phyloP scores from a whole-genome alignment of 2,329 filamentous ascomycete species.

The Rhynchosporium secalis region DNA sequence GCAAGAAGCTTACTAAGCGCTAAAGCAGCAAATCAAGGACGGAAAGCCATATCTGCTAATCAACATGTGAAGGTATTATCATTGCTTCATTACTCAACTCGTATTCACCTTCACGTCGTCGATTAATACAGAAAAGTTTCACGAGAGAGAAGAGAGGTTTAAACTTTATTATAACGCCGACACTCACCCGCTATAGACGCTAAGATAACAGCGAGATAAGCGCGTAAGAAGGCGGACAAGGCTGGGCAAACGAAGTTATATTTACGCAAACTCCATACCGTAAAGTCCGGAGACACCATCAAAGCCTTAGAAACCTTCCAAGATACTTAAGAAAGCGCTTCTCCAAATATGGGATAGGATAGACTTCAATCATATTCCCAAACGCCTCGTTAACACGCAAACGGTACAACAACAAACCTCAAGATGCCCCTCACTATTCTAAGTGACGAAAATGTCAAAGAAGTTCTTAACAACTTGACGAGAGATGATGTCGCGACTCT shows the following conservation, averaged over 20 bases:
- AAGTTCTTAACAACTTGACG: constrained; percentile 54
- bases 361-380: neutral
- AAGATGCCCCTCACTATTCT: constrained; percentile 60
- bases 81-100: neutral
- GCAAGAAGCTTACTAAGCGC: neutral
- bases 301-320: neutral
- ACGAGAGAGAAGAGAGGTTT: neutral
- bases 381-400: neutral
- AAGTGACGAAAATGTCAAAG: constrained; percentile 56
- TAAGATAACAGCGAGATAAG: constrained; percentile 8
- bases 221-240: neutral
- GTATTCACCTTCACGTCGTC: neutral
- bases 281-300: neutral
- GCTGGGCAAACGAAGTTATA: constrained; percentile 1
- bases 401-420: constrained; percentile 9
- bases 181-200: neutral
- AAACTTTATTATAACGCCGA: neutral
- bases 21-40: neutral
- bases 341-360: neutral
- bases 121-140: neutral
- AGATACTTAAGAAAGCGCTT: neutral
- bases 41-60: neutral
- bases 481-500: constrained; percentile 54
- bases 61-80: neutral
- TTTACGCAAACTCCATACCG: constrained; percentile 6